A percentile compares a stretch with the other conserved stretches of the same genome.
These are phyloP conservation scores for Prototheca wickerhamii DNA, from an alignment of 163 green algal species.

Conservation along the genomic window DNA sequence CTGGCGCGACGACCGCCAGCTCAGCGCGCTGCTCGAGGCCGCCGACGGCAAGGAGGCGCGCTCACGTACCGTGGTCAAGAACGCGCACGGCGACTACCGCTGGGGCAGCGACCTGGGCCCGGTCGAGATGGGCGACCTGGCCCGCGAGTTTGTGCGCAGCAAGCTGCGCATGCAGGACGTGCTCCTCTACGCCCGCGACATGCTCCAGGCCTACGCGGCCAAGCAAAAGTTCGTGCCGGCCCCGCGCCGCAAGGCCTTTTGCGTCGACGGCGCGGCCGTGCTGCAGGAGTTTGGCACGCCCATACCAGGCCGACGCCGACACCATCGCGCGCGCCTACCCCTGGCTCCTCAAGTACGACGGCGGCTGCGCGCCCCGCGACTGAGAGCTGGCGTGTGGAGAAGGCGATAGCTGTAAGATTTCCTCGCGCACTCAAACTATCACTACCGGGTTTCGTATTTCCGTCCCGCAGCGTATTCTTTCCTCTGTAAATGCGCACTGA, in stretches of 20 bases:
- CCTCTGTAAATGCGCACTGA: no score
- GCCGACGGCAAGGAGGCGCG: not conserved
- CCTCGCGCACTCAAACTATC: no score
- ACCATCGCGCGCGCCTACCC: slow-evolving; percentile 31
- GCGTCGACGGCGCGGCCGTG: slow-evolving; percentile 31
- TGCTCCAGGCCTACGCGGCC: slow-evolving; percentile 31
- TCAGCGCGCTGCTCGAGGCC: not conserved
- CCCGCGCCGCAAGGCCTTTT: slow-evolving; percentile 22
- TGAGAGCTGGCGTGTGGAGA: no score
- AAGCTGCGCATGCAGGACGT: slow-evolving; percentile 35
- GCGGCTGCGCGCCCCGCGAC: not conserved
- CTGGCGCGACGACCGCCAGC: not conserved
- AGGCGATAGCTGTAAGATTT: no score
- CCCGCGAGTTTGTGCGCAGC: slow-evolving; percentile 28
- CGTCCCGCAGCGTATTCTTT: no score
- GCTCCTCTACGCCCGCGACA: slow-evolving; percentile 35
- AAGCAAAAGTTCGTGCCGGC: slow-evolving; percentile 19
- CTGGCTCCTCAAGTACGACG: slow-evolving; percentile 23
- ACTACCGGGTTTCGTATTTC: no score
- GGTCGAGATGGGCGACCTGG: slow-evolving; percentile 22
- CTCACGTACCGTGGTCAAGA: not conserved
- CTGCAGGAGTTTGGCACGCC: slow-evolving; percentile 37
- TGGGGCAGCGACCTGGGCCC: slow-evolving; percentile 18
- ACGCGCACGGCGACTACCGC: slow-evolving; percentile 3
- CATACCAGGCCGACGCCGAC: slow-evolving; percentile 19